Evolutionary conservation across 345 rosid genomes (phyloP), one percentile per base, ranked within the genome.

Genomic region (Streptanthus diversifolius): DNA sequence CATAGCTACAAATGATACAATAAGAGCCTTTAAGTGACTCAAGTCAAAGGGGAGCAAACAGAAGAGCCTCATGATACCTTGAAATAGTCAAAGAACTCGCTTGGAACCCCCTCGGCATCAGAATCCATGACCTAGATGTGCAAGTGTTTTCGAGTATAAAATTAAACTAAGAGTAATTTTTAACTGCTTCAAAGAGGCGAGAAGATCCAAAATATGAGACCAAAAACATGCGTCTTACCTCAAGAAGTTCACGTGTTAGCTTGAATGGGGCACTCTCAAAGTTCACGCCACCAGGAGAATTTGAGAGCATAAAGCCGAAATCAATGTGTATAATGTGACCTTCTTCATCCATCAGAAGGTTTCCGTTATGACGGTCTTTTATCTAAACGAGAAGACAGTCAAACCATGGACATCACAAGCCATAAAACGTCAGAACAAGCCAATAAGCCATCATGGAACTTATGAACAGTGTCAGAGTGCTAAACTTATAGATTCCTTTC

Each of bases 201-300:
- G 6, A 29, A 29, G 32, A 29, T 29, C 32, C 7, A 41, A 44
- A 14, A 29, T 36, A 39, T 29, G 27, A 72, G 55, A 19, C 5
- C 27, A 35, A 54, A 63, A 32, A 44, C 8, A 14, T 15, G 7
- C 13, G 59, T 21, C 58, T 24, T 57, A 88, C 98, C 98, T 95
- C 99, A 76, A 95, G 98, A 83, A 95, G 98, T 81, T 95, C 99
- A 21, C 99, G 93, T 32, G 98, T 95, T 84, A 95, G 80, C 84
- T 95, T 95, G 86, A 95, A 91, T 6, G 99, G 99, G 30, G 99
- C 99, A 76, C 98, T 95, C 85, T 95, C 98, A 73, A 95, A 95
- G 78, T 95, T 95, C 70, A 95, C 99, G 79, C 98, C 96, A 32
- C 99, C 98, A 70, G 99, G 99, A 56, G 99, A 91, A 81, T 95